Percentiles rank a stretch among this genome's conserved stretches.
These are phyloP conservation scores for Colletotrichum graminicola DNA, from an alignment of 2,329 filamentous ascomycete species.

Conservation along the genomic window DNA sequence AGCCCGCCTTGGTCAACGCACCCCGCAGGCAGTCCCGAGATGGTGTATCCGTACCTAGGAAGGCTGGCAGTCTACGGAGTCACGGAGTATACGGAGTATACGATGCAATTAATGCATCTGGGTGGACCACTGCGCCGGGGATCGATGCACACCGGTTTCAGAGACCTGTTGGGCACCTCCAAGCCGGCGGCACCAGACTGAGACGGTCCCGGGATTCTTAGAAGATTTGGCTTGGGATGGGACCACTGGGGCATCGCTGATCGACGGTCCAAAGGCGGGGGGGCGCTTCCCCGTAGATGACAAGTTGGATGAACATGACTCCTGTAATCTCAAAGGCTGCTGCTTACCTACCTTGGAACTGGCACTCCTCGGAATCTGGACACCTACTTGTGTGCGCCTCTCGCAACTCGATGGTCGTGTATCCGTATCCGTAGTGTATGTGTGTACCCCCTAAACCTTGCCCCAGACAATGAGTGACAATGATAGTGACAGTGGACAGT, in stretches of 20 bases:
- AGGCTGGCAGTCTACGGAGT: not conserved
- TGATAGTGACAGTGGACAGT: not conserved
- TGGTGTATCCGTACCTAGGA: not conserved
- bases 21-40: not conserved
- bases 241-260: conserved; percentile 3
- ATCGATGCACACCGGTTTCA: conserved; percentile 22
- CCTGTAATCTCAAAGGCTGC: too few species aligned
- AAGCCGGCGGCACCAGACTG: not conserved
- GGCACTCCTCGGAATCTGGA: too few species aligned
- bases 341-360: not conserved
- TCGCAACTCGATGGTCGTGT: too few species aligned
- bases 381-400: too few species aligned
- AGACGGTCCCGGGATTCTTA: not conserved
- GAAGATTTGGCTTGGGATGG: conserved; percentile 7
- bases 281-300: not conserved
- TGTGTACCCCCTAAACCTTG: too few species aligned
- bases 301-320: not conserved
- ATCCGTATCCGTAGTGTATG: too few species aligned
- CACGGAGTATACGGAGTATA: too few species aligned
- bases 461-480: not conserved
- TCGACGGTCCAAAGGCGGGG: conserved; percentile 16
- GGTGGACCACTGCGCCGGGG: conserved; percentile 1
- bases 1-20: not conserved
- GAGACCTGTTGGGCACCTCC: conserved; percentile 21
- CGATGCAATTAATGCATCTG: not conserved